Evolutionary conservation across 495 filamentous ascomycete genomes (phyloP).

Genomic region (Penicillium paradoxum): DNA sequence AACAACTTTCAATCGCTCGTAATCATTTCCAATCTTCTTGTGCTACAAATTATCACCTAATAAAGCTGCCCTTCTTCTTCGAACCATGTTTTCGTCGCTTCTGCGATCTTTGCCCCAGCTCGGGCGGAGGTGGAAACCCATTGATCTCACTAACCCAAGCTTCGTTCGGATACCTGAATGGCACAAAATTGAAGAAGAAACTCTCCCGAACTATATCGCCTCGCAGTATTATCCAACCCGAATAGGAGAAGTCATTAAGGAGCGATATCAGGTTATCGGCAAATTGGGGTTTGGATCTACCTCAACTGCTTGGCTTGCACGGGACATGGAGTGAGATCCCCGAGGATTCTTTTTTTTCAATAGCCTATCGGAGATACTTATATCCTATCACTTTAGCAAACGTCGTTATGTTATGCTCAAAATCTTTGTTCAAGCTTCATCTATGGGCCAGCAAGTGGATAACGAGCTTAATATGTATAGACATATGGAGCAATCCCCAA

Average conservation of each 20-base stretch:
- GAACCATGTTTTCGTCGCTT: constrained; percentile 11
- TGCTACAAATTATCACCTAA: background rate
- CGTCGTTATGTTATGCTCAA: constrained; percentile 32
- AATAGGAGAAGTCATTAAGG: background rate
- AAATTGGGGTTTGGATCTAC: background rate
- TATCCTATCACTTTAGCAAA: constrained; percentile 6
- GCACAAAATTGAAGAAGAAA: constrained; percentile 14
- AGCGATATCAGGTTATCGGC: background rate
- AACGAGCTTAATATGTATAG: constrained; percentile 30
- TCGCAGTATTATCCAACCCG: background rate
- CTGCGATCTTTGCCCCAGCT: constrained; percentile 5
- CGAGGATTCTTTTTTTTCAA: background rate
- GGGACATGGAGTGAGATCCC: background rate
- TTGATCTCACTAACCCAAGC: constrained; percentile 14
- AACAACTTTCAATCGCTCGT: no score
- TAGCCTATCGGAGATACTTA: background rate
- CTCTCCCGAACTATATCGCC: background rate
- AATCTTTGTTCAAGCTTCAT: constrained; percentile 22
- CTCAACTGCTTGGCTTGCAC: background rate
- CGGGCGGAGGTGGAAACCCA: constrained; percentile 13
- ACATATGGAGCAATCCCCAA: constrained; percentile 17
- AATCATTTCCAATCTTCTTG: no score
- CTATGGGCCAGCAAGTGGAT: constrained; percentile 20
- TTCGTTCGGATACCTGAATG: constrained; percentile 10
- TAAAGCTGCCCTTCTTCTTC: background rate